Percentiles rank a stretch among this genome's conserved stretches.
Evolutionary conservation across 768 basidiomycete genomes (phyloP).

Genomic region (Chalciporus pseudorubinellus): DNA sequence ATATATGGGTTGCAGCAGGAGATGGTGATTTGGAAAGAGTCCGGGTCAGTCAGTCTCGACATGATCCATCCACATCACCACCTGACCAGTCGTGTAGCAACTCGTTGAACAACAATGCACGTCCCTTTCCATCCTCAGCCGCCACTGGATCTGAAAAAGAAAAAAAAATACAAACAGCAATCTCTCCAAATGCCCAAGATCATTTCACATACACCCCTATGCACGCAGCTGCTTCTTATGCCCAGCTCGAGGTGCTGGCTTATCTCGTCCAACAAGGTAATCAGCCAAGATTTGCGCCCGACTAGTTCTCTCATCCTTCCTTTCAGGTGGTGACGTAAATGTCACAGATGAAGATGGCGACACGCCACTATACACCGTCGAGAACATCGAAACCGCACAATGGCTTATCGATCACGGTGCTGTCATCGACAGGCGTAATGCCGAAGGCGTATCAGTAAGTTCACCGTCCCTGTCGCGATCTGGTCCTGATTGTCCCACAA

Average conservation of each 20-base stretch:
- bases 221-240: slow-evolving; percentile 95
- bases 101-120: slow-evolving; percentile 59
- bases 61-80: not conserved
- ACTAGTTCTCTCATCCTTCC: not conserved
- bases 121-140: slow-evolving; percentile 30
- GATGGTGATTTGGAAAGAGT: slow-evolving; percentile 85
- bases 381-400: slow-evolving; percentile 72
- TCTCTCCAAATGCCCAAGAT: slow-evolving; percentile 73
- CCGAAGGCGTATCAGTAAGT: slow-evolving; percentile 74
- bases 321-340: slow-evolving; percentile 81
- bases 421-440: slow-evolving; percentile 55
- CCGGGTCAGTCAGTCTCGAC: slow-evolving; percentile 44
- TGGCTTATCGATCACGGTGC: slow-evolving; percentile 83
- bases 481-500: slow-evolving; percentile 5
- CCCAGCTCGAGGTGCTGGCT: slow-evolving; percentile 68
- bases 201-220: slow-evolving; percentile 79
- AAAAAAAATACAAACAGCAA: slow-evolving; percentile 42
- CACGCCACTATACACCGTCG: slow-evolving; percentile 89
- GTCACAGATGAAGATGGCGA: slow-evolving; percentile 84
- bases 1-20: slow-evolving; percentile 92
- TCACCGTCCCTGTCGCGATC: slow-evolving; percentile 8
- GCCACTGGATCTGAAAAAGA: slow-evolving; percentile 33
- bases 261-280: slow-evolving; percentile 75
- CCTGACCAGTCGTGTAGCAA: slow-evolving; percentile 37
- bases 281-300: not conserved